phyloP scores from a whole-genome alignment of 1,139 yeast species.

The Nakaseomyces sp. region DNA sequence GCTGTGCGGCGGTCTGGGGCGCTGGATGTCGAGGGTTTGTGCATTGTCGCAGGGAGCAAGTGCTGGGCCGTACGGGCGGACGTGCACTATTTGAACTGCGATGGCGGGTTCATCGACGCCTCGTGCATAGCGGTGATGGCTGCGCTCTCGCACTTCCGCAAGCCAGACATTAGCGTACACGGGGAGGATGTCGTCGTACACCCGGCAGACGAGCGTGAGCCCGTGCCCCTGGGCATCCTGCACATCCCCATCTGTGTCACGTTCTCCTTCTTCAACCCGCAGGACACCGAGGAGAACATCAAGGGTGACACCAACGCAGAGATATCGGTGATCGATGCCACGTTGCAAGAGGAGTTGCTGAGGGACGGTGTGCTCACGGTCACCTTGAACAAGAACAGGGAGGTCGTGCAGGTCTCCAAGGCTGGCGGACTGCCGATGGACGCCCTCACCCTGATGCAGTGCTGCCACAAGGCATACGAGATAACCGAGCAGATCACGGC shows the following conservation, averaged over 20 bases:
- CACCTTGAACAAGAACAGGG: constrained; percentile 82
- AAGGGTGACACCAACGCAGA: constrained; percentile 56
- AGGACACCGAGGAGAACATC: constrained; percentile 53
- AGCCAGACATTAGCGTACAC: constrained; percentile 72
- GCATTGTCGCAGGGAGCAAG: constrained; percentile 83
- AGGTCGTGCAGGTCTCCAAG: constrained; percentile 79
- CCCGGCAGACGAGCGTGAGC: constrained; percentile 68
- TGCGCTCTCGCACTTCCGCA: constrained; percentile 70
- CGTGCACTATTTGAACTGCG: constrained; percentile 77
- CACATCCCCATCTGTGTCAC: constrained; percentile 92
- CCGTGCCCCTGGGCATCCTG: constrained; percentile 73
- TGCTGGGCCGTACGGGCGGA: constrained; percentile 91
- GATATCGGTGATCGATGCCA: constrained; percentile 67
- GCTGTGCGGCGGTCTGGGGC: constrained; percentile 87
- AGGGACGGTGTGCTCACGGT: constrained; percentile 76
- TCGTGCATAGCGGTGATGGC: constrained; percentile 87
- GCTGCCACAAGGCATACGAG: constrained; percentile 57
- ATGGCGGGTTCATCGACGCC: constrained; percentile 87
- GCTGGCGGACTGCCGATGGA: constrained; percentile 88
- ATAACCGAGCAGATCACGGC: constrained; percentile 60
- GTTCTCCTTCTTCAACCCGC: constrained; percentile 71
- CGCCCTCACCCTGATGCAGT: constrained; percentile 57
- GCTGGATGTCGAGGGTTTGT: constrained; percentile 77
- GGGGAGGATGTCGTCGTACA: constrained; percentile 67
- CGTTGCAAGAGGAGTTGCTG: constrained; percentile 63